Evolutionary conservation across 148 eudicot species (phyloP), one percentile per base, ranked within the genome.

Genomic region (Fallopia convolvulus): DNA sequence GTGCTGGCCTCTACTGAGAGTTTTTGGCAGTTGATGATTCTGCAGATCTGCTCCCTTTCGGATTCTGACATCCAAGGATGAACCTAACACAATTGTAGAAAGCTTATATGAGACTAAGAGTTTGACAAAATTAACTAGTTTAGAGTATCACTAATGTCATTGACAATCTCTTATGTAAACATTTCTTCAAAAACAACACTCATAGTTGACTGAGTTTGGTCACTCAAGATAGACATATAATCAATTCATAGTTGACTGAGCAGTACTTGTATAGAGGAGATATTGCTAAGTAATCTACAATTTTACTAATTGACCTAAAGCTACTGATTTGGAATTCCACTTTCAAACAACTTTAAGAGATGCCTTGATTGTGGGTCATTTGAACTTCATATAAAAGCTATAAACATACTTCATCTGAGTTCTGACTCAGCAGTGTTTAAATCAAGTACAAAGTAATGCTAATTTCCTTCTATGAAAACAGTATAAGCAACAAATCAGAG

Each of bases 1-100:
- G 90, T 87, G 83, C 95, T 89, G 7, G 91, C 95, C 61, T 91
- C 95, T 48, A 91, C 49, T 30, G 95, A 91, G 21, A 91, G 91
- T 74, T 91, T 91, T 70, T 91, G 95, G 73, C 92, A 89, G 68
- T 89, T 91, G 91, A 91, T 89, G 23, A 91, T 82, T 72, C 91
- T 83, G 77, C 95, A 87, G 10, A 91, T 85, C 76, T 91, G 92
- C 77, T 91, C 95, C 75, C 92, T 78, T 81, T 91, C 95, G 0
- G 86, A 46, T 73, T 91, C 92, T 23, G 91, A 87, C 44, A 91
- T 81, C 91, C 91, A 89, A 73, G 91, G 89, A 85, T 91, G 95
- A 70, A 90, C 88, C 95, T 91, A 81, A 80, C 82, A 4, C 52
- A 3, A 13, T 32, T 58, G 12, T 11, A 39, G 17, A 75, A 20